A percentile compares a stretch with the other conserved stretches of the same genome.
phyloP scores from a whole-genome alignment of 2,329 filamentous ascomycete species.

The Cercospora canescens region DNA sequence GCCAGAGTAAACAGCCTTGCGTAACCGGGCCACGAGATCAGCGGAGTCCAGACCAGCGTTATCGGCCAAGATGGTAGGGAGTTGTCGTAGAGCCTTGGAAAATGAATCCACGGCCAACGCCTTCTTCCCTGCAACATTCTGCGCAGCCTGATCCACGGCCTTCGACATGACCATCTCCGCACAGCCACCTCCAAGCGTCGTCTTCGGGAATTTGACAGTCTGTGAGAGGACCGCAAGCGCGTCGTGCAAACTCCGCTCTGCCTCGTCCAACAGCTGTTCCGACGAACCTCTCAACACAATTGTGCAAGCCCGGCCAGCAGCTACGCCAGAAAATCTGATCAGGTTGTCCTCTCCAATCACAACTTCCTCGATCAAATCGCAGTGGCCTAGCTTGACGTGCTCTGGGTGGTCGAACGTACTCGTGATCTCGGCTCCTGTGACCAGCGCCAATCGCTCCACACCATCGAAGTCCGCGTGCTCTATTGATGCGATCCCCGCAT shows the following conservation, averaged over 20 bases:
- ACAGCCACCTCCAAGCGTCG: conserved; percentile 91
- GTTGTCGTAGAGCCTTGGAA: conserved; percentile 81
- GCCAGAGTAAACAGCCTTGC: conserved; percentile 93
- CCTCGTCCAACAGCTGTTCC: conserved; percentile 94
- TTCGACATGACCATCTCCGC: conserved; percentile 99
- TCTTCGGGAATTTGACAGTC: conserved; percentile 90
- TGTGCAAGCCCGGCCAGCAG: conserved; percentile 90
- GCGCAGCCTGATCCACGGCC: conserved; percentile 89
- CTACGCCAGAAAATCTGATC: conserved; percentile 96
- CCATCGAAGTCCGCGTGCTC: conserved; percentile 99
- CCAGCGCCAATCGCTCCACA: conserved; percentile 89
- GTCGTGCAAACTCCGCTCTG: conserved; percentile 93
- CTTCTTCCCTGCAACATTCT: conserved; percentile 95
- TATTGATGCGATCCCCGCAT: conserved; percentile 96
- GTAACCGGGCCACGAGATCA: conserved; percentile 85
- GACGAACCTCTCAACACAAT: conserved; percentile 95
- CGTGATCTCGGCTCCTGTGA: conserved; percentile 95
- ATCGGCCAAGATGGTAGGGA: conserved; percentile 95
- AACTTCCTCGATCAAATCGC: conserved; percentile 94
- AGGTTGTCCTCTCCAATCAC: conserved; percentile 98
- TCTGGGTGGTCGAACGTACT: conserved; percentile 98
- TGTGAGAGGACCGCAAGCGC: conserved; percentile 94
- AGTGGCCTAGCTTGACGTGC: conserved; percentile 92
- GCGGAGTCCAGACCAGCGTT: conserved; percentile 96
- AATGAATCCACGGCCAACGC: conserved; percentile 91